A percentile compares a stretch with the other conserved stretches of the same genome.
These are phyloP conservation scores for Lipomyces anomalus DNA, from an alignment of 805 yeast species.

Conservation along the genomic window DNA sequence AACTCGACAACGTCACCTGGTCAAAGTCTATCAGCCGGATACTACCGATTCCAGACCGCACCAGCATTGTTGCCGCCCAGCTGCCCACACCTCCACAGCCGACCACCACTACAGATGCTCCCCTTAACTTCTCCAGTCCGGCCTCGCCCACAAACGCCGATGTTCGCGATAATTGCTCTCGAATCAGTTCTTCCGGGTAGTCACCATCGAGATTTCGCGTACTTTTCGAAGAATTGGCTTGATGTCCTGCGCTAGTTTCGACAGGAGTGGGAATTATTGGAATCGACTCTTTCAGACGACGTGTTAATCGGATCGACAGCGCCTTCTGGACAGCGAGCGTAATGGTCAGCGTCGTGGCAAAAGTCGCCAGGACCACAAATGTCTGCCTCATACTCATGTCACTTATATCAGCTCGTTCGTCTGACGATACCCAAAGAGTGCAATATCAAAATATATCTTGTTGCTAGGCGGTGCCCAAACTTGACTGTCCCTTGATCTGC, in stretches of 20 bases:
- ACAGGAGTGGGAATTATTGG: background rate
- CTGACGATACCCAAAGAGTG: too few species aligned
- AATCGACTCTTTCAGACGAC: conserved; percentile 1
- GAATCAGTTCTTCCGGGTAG: conserved; percentile 47
- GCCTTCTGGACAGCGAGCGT: conserved; percentile 43
- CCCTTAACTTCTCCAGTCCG: conserved; percentile 69
- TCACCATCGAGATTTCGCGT: background rate
- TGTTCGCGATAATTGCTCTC: conserved; percentile 90
- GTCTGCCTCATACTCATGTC: too few species aligned
- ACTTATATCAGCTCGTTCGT: too few species aligned
- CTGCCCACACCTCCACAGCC: conserved; percentile 99
- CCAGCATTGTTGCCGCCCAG: conserved; percentile 87
- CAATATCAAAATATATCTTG: too few species aligned
- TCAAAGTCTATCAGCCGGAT: conserved; percentile 87
- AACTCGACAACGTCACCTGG: conserved; percentile 86
- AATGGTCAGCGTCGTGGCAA: background rate
- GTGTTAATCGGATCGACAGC: conserved; percentile 27
- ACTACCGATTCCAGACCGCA: conserved; percentile 81
- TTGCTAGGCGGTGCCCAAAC: too few species aligned
- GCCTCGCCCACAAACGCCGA: conserved; percentile 85
- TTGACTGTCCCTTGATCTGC: too few species aligned
- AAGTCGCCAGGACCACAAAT: background rate
- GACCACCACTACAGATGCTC: conserved; percentile 66
- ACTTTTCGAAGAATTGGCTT: background rate
- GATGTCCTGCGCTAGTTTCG: background rate